Base-by-base conservation (phyloP, 805 yeast genomes). In the Brettanomyces nanus region DNA sequence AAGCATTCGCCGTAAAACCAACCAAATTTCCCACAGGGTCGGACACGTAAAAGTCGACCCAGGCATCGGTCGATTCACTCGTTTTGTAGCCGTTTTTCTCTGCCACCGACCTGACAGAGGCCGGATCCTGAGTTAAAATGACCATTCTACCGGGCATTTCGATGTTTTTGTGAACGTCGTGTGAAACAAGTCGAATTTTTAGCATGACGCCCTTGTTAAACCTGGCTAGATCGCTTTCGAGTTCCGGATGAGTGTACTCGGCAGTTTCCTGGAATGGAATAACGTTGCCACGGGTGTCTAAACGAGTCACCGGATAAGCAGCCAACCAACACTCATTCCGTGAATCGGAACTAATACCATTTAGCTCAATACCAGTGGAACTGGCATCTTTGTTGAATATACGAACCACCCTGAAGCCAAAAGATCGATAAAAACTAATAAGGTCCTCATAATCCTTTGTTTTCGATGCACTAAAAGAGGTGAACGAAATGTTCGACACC, bases 281-380 rank as follows among this genome's bases (percentile, higher is more conserved):
- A 6, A 47, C 33, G 15, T 37, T 32, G 2, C 48, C 53, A 3
- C 42, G 37, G 9, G 34, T 15, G 32, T 48, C 51, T 13, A 49
- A 14, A 33, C 49, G 45, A 1, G 52, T 37, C 29, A 71, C 61
- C 17, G 84, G 85, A 55, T 76, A 80, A 18, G 77, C 62, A 55
- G 80, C 84, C 33, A 83, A 54, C 94, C 94, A 83, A 21, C 74
- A 58, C 58, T 83, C 94, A 45, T 67, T 71, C 35, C 79, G 51
- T 1, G 89, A 80, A 45, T 80, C 85, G 40, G 64, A 66, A 6
- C 85, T 71, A 33, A 82, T 63, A 4, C 89, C 89, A 33, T 63
- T 56, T 13, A 65, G 55, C 47, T 44, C 61, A 44, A 44, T 35
- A 11, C 43, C 59, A 29, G 46, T 56, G 41, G 43, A 58, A 39